Evolutionary conservation across 2,329 filamentous ascomycete species (phyloP), one percentile per base, ranked within the genome.

Genomic region (Claviceps spartinae): DNA sequence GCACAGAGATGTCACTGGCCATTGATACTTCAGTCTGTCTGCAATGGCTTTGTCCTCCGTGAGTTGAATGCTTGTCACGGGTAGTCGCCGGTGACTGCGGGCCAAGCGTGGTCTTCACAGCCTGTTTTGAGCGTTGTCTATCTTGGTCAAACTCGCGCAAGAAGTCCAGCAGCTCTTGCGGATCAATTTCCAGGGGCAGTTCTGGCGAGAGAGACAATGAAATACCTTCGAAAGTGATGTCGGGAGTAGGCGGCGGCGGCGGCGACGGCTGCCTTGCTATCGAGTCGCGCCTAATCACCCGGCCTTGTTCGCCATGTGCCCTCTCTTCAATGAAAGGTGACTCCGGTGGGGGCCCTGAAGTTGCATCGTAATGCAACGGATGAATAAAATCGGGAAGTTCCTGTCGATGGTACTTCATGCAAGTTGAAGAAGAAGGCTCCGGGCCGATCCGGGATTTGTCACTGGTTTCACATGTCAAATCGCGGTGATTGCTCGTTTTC

Each of bases 141-240:
- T 46, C 26, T n/a, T 49, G 18, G 16, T 51, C 48, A n/a, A 53
- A 44, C 43, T 53, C 38, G 20, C 49, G 38, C 42, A 54, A 20
- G 14, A 55, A 45, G 18, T 52, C 34, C 13, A 52, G n/a, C 30
- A 55, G 36, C n/a, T 54, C 54, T 48, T 55, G 49, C 11, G 54
- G 34, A 34, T 55, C 47, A 7, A 54, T 30, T 4, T 47, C 40
- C 5, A 30, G 18, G 3, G 48, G 44, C 22, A 48, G 9, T n/a
- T 48, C 37, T 44, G 34, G 24, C 13, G 48, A 53, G 38, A 41
- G 18, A 4, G 38, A 18, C 26, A 37, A 47, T 22, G 24, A 24
- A 2, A 24, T 34, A 20, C 49, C 40, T 7, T 26, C 42, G 9
- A 48, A n/a, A 14, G 26, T 40, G 20, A 8, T 24, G 26, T 30